Evolutionary conservation across 768 basidiomycete species (phyloP).

Genomic region (Phallus indusiatus): DNA sequence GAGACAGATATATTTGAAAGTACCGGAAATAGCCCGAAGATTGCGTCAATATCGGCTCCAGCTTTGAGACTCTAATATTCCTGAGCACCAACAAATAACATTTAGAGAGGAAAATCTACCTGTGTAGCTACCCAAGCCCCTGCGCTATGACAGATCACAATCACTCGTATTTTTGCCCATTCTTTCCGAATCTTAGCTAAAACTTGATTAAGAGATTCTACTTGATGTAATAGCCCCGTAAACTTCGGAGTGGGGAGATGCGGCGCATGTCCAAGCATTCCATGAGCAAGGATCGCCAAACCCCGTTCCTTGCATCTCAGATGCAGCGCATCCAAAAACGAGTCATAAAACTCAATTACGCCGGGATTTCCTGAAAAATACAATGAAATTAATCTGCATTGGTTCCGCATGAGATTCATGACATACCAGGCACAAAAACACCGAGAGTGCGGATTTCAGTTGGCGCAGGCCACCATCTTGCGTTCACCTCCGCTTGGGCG

Average conservation of each 20-base stretch:
- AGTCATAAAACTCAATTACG: slow-evolving; percentile 54
- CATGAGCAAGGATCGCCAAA: slow-evolving; percentile 50
- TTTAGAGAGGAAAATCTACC: slow-evolving; percentile 24
- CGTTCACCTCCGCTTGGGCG: background rate
- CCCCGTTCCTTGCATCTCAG: slow-evolving; percentile 20
- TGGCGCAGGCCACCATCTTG: slow-evolving; percentile 4
- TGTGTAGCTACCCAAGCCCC: slow-evolving; percentile 63
- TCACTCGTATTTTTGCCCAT: slow-evolving; percentile 21
- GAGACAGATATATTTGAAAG: slow-evolving; percentile 54
- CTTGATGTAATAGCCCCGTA: slow-evolving; percentile 36
- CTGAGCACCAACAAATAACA: background rate
- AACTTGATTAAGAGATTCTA: slow-evolving; percentile 46
- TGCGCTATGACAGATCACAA: slow-evolving; percentile 59
- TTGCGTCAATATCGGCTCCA: slow-evolving; percentile 29
- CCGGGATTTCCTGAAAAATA: slow-evolving; percentile 41
- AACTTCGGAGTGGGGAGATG: slow-evolving; percentile 22
- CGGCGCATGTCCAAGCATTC: slow-evolving; percentile 57
- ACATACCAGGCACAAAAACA: slow-evolving; percentile 5
- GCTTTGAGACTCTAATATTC: slow-evolving; percentile 40
- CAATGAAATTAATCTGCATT: background rate
- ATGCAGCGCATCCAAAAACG: slow-evolving; percentile 50
- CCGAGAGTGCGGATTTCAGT: background rate
- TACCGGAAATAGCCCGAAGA: slow-evolving; percentile 64
- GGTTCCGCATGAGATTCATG: background rate
- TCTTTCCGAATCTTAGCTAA: slow-evolving; percentile 27